Conservation (phyloP, 2,329 filamentous ascomycete genomes). For the Elsinoe batatas region DNA sequence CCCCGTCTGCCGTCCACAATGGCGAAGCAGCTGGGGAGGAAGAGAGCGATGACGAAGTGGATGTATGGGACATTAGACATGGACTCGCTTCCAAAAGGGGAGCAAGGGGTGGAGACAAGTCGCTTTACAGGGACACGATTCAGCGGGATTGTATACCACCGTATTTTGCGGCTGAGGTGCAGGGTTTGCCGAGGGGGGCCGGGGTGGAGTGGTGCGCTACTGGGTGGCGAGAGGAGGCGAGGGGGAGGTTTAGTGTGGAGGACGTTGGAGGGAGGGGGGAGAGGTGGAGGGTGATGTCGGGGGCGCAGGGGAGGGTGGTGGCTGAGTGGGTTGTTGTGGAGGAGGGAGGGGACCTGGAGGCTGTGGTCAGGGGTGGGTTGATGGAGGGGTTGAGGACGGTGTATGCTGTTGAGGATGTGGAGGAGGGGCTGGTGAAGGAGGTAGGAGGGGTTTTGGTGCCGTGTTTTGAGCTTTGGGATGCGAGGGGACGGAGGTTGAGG, state of each 20-base stretch:
- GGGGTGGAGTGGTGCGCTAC: conserved; percentile 62
- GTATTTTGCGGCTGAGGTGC: conserved; percentile 65
- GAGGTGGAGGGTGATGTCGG: neutral
- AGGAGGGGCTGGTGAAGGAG: neutral
- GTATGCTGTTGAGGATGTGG: neutral
- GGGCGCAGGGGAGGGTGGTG: neutral
- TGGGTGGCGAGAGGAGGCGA: conserved; percentile 8
- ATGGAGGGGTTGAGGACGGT: neutral
- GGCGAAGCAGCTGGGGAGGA: conserved; percentile 34
- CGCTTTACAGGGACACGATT: conserved; percentile 24
- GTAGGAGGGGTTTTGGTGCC: neutral
- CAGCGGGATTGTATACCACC: conserved; percentile 40
- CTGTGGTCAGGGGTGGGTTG: neutral
- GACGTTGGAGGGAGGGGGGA: neutral
- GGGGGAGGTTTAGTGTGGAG: neutral
- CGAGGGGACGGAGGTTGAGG: conserved; percentile 39
- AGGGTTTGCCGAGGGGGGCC: conserved; percentile 62
- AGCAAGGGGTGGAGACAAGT: conserved; percentile 21
- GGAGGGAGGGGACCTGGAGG: neutral
- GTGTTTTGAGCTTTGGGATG: conserved; percentile 6
- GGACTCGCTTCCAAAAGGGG: conserved; percentile 22
- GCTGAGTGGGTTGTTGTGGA: neutral
- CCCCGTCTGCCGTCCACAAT: too few relatives aligned
- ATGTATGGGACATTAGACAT: conserved; percentile 57
- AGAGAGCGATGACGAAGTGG: conserved; percentile 42